phyloP scores from a whole-genome alignment of 345 rosid species.

The Cardamine occulta region DNA sequence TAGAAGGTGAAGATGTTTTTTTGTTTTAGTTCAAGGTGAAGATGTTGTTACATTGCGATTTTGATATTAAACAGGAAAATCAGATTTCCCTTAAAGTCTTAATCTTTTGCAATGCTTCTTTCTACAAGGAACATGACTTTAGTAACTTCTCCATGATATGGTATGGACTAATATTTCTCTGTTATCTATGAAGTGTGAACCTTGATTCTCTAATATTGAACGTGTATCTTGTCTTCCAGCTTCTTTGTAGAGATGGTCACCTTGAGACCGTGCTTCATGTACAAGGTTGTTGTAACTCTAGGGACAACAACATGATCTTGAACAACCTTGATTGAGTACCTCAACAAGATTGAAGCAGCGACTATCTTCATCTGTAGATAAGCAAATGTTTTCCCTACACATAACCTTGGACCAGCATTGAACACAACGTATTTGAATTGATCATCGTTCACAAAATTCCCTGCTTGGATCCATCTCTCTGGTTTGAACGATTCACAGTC shows the following conservation, averaged over 20 bases:
- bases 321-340: constrained; percentile 43
- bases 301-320: constrained; percentile 41
- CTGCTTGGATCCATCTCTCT: constrained; percentile 54
- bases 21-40: neutral
- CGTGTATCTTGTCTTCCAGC: constrained; percentile 6
- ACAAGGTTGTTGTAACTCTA: constrained; percentile 38
- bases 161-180: neutral
- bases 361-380: constrained; percentile 52
- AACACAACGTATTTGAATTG: constrained; percentile 52
- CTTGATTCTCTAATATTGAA: neutral
- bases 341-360: constrained; percentile 38
- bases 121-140: constrained; percentile 8
- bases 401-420: constrained; percentile 51
- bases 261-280: constrained; percentile 41
- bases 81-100: neutral
- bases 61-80: neutral
- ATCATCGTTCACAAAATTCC: constrained; percentile 35
- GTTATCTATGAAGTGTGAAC: neutral
- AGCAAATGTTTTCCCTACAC: constrained; percentile 55
- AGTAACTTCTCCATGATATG: constrained; percentile 16
- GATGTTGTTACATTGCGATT: constrained; percentile 3
- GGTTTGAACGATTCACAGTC: constrained; percentile 59
- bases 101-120: constrained; percentile 29
- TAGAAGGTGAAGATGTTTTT: too few relatives aligned
- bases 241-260: constrained; percentile 36